These are phyloP conservation scores for Chaetomium olivaceum DNA, from an alignment of 2,329 filamentous ascomycete genomes.

Conservation along the genomic window DNA sequence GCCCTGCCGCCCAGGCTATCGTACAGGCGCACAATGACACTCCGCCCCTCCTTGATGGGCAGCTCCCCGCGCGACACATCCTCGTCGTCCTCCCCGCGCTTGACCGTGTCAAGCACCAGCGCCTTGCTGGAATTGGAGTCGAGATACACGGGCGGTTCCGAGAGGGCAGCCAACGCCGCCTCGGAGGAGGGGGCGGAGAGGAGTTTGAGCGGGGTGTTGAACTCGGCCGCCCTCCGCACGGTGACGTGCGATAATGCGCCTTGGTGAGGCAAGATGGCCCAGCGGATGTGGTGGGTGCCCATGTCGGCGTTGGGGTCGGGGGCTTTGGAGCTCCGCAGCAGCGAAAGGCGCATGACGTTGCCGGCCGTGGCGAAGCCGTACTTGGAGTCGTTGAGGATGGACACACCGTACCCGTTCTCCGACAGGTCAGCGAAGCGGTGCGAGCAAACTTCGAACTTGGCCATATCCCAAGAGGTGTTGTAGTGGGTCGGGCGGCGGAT, in stretches of 20 bases:
- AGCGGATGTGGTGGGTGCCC: constrained; percentile 83
- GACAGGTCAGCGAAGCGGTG: constrained; percentile 74
- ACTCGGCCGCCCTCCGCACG: constrained; percentile 80
- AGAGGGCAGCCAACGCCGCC: constrained; percentile 32
- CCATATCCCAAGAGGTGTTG: constrained; percentile 88
- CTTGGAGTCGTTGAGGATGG: constrained; percentile 91
- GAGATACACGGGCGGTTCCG: constrained; percentile 61
- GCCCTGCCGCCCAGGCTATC: constrained; percentile 83
- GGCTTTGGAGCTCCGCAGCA: constrained; percentile 86
- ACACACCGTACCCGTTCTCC: constrained; percentile 73
- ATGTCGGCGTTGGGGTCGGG: constrained; percentile 94
- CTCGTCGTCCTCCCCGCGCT: constrained; percentile 87
- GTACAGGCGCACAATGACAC: constrained; percentile 81
- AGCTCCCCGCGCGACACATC: constrained; percentile 63
- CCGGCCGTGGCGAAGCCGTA: constrained; percentile 92
- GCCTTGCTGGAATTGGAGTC: constrained; percentile 56
- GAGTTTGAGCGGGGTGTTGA: constrained; percentile 77
- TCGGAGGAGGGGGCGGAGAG: constrained; percentile 33
- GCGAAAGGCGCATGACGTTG: constrained; percentile 83
- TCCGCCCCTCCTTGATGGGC: constrained; percentile 67
- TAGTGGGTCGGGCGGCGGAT: constrained; percentile 91
- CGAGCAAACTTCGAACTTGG: constrained; percentile 76
- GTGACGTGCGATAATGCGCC: constrained; percentile 72
- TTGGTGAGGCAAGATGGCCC: constrained; percentile 84
- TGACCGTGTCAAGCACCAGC: constrained; percentile 83